A percentile compares a stretch with the other conserved stretches of the same genome.
phyloP scores from a whole-genome alignment of 176 grass and related monocot species.

The Pontederia crassipes region DNA sequence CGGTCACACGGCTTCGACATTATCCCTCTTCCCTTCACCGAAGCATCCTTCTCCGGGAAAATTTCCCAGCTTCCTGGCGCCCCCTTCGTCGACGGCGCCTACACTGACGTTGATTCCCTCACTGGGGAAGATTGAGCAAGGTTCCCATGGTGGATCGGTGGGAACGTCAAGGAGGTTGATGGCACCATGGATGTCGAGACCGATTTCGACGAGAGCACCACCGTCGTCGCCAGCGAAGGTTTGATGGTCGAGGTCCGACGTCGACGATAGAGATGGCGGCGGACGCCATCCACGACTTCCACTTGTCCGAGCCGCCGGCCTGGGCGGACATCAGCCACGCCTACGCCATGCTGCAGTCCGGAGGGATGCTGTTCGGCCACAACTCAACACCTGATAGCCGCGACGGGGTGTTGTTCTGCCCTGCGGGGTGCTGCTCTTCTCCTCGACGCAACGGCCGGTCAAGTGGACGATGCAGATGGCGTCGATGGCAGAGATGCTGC shows the following conservation, averaged over 20 bases:
- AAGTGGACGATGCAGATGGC: too few species aligned
- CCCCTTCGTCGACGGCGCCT: background rate
- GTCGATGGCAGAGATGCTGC: too few species aligned
- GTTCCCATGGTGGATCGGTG: slow-evolving; percentile 56
- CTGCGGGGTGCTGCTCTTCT: too few species aligned
- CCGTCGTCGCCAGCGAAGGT: too few species aligned
- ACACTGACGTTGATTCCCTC: slow-evolving; percentile 32
- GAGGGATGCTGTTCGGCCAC: too few species aligned
- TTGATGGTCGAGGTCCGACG: background rate
- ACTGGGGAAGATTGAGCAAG: slow-evolving; percentile 27
- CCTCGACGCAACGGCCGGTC: too few species aligned
- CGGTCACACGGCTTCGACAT: background rate
- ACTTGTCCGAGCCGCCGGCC: too few species aligned
- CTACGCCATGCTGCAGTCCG: too few species aligned
- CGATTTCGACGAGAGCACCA: slow-evolving; percentile 8
- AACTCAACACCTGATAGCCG: too few species aligned
- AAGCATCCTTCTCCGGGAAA: background rate
- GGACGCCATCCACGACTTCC: background rate
- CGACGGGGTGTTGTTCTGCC: too few species aligned
- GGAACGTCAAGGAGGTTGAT: slow-evolving; percentile 40
- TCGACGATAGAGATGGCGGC: background rate
- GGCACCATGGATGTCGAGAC: slow-evolving; percentile 25
- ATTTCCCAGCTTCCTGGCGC: background rate
- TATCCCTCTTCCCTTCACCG: too few species aligned
- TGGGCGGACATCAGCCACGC: too few species aligned